Conservation (phyloP, 805 yeast genomes). For the Kuraishia piskuri region DNA sequence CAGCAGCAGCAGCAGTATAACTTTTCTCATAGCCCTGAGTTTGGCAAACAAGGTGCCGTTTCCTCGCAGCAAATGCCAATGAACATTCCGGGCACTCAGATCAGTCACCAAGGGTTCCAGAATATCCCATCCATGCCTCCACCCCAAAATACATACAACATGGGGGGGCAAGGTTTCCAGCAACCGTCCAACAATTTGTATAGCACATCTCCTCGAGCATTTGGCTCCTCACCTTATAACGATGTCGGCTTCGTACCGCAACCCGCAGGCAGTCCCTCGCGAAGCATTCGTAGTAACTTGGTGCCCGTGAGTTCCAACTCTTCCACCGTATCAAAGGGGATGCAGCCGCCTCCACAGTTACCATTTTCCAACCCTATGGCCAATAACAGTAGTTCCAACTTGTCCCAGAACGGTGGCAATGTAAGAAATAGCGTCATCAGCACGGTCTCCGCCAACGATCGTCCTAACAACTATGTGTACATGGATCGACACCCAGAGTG, state of each 20-base stretch:
- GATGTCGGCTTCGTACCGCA: constrained; percentile 10
- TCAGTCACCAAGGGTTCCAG: constrained; percentile 11
- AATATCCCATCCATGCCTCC: constrained; percentile 18
- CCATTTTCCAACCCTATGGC: constrained; percentile 14
- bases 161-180: neutral
- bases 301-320: constrained; percentile 22
- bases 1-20: constrained; percentile 9
- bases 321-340: constrained; percentile 16
- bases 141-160: constrained; percentile 5
- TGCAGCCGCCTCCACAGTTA: constrained; percentile 8
- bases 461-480: constrained; percentile 42
- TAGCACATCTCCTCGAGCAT: neutral
- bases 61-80: constrained; percentile 5
- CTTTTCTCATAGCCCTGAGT: constrained; percentile 13
- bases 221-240: constrained; percentile 8
- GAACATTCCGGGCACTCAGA: constrained; percentile 4
- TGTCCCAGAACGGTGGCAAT: constrained; percentile 7
- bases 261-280: constrained; percentile 25
- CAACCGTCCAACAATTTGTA: constrained; percentile 6
- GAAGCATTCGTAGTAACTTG: constrained; percentile 22
- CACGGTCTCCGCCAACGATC: neutral
- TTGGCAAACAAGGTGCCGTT: constrained; percentile 13
- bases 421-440: neutral
- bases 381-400: constrained; percentile 21
- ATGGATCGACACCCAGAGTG: constrained; percentile 80